Percentiles rank a stretch among this genome's conserved stretches.
phyloP scores from a whole-genome alignment of 2,329 filamentous ascomycete genomes.

The Cryoendolithus antarcticus region DNA sequence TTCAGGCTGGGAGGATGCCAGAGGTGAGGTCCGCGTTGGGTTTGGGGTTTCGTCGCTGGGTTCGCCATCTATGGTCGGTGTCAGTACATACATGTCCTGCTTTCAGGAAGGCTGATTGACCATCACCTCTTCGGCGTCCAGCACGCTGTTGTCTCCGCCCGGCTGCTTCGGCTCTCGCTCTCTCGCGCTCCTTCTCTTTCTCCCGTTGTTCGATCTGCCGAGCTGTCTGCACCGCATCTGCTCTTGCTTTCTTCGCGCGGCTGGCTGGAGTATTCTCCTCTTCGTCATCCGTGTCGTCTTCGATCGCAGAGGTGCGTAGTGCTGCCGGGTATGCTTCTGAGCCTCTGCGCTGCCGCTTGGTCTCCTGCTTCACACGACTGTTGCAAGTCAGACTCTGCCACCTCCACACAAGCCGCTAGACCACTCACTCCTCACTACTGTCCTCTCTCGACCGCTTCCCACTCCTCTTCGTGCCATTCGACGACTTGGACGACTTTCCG shows the following conservation, averaged over 20 bases:
- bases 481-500: too few relatives aligned
- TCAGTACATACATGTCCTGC: constrained; percentile 10
- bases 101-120: constrained; percentile 35
- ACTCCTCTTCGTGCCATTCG: constrained; percentile 42
- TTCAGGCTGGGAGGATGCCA: constrained; percentile 31
- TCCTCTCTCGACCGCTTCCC: constrained; percentile 79
- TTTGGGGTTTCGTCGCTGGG: constrained; percentile 49
- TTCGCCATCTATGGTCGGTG: constrained; percentile 45
- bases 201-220: constrained; percentile 55
- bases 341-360: constrained; percentile 73
- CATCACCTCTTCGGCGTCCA: constrained; percentile 69
- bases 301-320: constrained; percentile 33
- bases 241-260: constrained; percentile 30
- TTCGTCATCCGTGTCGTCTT: constrained; percentile 58
- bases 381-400: too few relatives aligned
- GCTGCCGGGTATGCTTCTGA: constrained; percentile 52
- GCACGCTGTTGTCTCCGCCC: constrained; percentile 71
- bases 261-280: constrained; percentile 11
- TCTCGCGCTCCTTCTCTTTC: constrained; percentile 53
- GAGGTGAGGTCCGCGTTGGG: constrained; percentile 23
- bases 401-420: too few relatives aligned
- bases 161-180: constrained; percentile 59
- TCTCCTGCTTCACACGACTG: constrained; percentile 52
- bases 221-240: constrained; percentile 36
- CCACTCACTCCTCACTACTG: constrained; percentile 82